Base-by-base conservation (phyloP, 1,284 basidiomycete genomes). In the Athelia sp. region DNA sequence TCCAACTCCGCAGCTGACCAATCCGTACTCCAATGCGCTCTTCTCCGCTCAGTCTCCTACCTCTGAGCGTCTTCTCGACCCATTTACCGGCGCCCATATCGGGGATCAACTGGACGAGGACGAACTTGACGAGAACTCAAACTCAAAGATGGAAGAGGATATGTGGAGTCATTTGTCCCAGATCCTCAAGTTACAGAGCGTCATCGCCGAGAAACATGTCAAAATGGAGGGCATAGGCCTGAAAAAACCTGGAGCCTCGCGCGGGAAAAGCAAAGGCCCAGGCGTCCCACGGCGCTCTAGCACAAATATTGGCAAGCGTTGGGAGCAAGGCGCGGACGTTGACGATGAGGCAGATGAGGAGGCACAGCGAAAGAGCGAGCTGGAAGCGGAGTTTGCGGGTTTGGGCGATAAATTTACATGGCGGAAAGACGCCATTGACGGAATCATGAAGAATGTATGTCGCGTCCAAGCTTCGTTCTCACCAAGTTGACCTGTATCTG, bases 381-480 rank as follows among this genome's bases (percentile, higher is more conserved):
- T 80, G 51, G 82, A 84, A 53, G 77, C 77, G 48, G 81, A 87
- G 58, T 89, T 89, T 62, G 72, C 76, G 8, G 79, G 72, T 52
- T 68, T 88, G 32, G 75, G 82, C 9, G 73, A 79, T 51, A 78
- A 81, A 56, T 89, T 90, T 61, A 74, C 77, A 48, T 81, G 81
- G 14, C 73, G 84, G 44, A 86, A 81, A 59, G 74, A 78, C 48
- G 76, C 79, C 29, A 84, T 88, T 23, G 74, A 80, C 48, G 75
- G 71, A 34, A 83, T 90, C 32, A 88, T 90, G 87, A 62, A 62
- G 60, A 87, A 86, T 75, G 87, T 84, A 50, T 35, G 65, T 15
- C 18, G 35, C 17, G 19, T 48, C 34, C 40, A 50, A 24, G 17
- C 45, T 34, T 2, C 47, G 17, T 26, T 42, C 47, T 26, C 44